Evolutionary conservation across 169 alveolate species (phyloP), one percentile per base, ranked within the genome.

Genomic region (Plasmodium cynomolgi): DNA sequence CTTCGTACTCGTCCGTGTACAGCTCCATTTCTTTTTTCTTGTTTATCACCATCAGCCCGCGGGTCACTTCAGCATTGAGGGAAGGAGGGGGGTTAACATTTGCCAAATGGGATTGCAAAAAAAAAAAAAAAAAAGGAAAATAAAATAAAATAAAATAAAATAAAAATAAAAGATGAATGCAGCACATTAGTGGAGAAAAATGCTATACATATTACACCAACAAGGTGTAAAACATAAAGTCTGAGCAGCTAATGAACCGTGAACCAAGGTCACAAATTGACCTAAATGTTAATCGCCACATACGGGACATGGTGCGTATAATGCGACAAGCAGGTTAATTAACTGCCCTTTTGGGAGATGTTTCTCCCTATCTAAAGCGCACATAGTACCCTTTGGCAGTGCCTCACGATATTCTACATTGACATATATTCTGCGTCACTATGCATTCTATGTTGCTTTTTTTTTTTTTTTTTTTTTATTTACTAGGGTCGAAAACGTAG

Each of bases 401-500:
- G 37, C n/a, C 37, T 68, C 6, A 81, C 34, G 75, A 47, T 81
- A 81, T 29, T 81, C 68, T 81, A 50, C 41, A 50, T 47, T 29
- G 34, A 15, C 39, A 7, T 68, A 68, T 68, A 68, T 68, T 23
- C 13, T 23, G n/a, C 37, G 77, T 68, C 31, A 9, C 37, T 20
- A 0, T 68, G 8, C 37, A 68, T 68, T 68, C 34, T 68, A 68
- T 29, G 37, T 1, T 68, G 37, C 31, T 68, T 4, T 8, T 23
- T 68, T 68, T 26, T 26, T 26, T 20, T 29, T 68, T 26, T 68
- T 41, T 84, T 50, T 23, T 79, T 58, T n/a, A n/a, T 62, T 91
- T 91, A 91, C 95, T 73, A 50, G 95, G 95, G 39, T 91, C 83
- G 58, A 81, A 91, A 47, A 91, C 80, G 74, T 83, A 91, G 85